These are phyloP conservation scores for Cryptococcus sp. DNA, from an alignment of 1,284 basidiomycete genomes.

Conservation along the genomic window DNA sequence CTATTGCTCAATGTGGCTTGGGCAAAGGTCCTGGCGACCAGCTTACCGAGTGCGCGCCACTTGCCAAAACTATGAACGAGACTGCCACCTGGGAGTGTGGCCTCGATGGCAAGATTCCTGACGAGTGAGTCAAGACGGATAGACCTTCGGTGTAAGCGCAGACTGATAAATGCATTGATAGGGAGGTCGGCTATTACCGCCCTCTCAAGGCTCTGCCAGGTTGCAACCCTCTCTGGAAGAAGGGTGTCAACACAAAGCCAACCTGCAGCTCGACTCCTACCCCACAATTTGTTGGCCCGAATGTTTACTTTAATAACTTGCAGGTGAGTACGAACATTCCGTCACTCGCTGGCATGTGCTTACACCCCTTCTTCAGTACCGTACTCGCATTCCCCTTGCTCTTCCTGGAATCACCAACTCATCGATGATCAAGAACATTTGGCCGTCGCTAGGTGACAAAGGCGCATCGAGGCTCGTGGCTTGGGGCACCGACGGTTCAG, in stretches of 20 bases:
- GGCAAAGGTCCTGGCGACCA: conserved; percentile 29
- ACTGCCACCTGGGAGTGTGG: conserved; percentile 25
- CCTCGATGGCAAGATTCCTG: conserved; percentile 30
- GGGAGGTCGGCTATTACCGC: conserved; percentile 36
- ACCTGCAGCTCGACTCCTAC: conserved; percentile 13
- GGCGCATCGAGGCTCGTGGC: conserved; percentile 13
- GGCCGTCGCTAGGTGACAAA: conserved; percentile 17
- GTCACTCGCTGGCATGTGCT: no score
- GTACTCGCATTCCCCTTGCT: conserved; percentile 22
- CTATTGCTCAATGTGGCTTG: conserved; percentile 31
- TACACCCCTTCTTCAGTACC: conserved; percentile 5
- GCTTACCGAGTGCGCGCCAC: conserved; percentile 25
- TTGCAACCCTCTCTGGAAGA: conserved; percentile 42
- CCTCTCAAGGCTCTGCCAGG: conserved; percentile 37
- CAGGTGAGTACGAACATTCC: conserved; percentile 15
- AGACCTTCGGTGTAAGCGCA: background rate
- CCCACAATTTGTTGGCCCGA: conserved; percentile 29
- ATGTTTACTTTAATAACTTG: conserved; percentile 32
- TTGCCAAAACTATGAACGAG: conserved; percentile 22
- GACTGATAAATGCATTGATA: background rate
- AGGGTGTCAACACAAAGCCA: conserved; percentile 22
- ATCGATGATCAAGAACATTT: conserved; percentile 5
- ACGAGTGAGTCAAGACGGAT: conserved; percentile 25
- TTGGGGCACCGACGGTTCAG: conserved; percentile 23
- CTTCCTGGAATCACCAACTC: conserved; percentile 8